Evolutionary conservation across 2,329 filamentous ascomycete species (phyloP).

Genomic region (Microthyrium microscopicum): DNA sequence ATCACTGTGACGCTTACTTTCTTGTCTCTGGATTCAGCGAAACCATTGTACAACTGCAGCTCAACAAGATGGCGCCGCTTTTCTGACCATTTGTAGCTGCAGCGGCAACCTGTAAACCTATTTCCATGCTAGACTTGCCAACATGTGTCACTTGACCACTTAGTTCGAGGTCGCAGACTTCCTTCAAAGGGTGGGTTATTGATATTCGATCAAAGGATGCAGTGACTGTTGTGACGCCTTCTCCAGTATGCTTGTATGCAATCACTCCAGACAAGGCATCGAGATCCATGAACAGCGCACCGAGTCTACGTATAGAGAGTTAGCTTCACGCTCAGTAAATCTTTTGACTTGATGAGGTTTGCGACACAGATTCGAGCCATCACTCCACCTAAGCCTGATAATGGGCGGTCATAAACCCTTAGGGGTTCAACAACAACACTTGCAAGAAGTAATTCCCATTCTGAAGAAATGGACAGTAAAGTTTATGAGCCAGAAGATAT

Average conservation of each 20-base stretch:
- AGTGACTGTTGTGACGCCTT: slow-evolving; percentile 45
- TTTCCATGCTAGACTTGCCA: slow-evolving; percentile 55
- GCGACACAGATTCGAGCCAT: not conserved
- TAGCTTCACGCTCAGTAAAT: slow-evolving; percentile 20
- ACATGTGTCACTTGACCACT: slow-evolving; percentile 55
- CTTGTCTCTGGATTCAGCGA: slow-evolving; percentile 53
- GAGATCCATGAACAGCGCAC: slow-evolving; percentile 63
- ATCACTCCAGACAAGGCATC: slow-evolving; percentile 63
- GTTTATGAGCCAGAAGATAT: no score
- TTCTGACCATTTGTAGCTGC: slow-evolving; percentile 42
- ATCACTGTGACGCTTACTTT: slow-evolving; percentile 24
- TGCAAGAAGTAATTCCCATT: no score
- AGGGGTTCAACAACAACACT: no score
- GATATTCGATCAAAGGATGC: slow-evolving; percentile 47
- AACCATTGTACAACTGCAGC: slow-evolving; percentile 66
- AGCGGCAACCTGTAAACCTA: slow-evolving; percentile 57
- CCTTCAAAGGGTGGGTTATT: slow-evolving; percentile 54
- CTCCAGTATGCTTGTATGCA: slow-evolving; percentile 49
- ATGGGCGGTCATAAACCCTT: not conserved
- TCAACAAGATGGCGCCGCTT: slow-evolving; percentile 47
- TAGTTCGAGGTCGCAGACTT: slow-evolving; percentile 64
- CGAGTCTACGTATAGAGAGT: no score
- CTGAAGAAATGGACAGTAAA: no score
- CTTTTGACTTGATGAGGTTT: not conserved
- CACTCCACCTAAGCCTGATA: not conserved